Percentiles rank a stretch among this genome's conserved stretches.
phyloP scores from a whole-genome alignment of 768 basidiomycete species.

The Lyophyllum shimeji region DNA sequence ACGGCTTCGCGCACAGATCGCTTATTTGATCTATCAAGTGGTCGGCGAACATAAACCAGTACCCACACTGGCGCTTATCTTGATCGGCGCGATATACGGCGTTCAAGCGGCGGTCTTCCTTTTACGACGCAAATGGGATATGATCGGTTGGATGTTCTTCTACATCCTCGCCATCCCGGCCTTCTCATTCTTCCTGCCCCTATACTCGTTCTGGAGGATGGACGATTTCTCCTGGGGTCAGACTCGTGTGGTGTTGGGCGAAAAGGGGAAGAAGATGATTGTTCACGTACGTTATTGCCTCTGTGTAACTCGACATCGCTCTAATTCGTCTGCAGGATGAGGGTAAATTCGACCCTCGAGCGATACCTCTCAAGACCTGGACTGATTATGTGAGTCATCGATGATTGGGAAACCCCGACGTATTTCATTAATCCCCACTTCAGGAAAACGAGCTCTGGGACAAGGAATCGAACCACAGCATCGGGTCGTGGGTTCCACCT shows the following conservation, averaged over 20 bases:
- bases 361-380: slow-evolving; percentile 96
- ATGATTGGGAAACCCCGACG: neutral
- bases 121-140: slow-evolving; percentile 94
- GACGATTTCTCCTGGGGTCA: slow-evolving; percentile 97
- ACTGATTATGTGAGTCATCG: slow-evolving; percentile 75
- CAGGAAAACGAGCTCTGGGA: slow-evolving; percentile 98
- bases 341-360: slow-evolving; percentile 92
- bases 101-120: slow-evolving; percentile 91
- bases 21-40: slow-evolving; percentile 83
- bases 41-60: slow-evolving; percentile 64
- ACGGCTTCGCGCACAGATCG: slow-evolving; percentile 55
- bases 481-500: slow-evolving; percentile 90
- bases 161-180: slow-evolving; percentile 94
- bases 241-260: slow-evolving; percentile 90
- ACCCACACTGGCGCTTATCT: slow-evolving; percentile 80
- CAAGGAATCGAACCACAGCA: slow-evolving; percentile 94
- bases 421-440: neutral
- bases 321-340: slow-evolving; percentile 65
- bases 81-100: slow-evolving; percentile 95
- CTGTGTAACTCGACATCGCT: neutral
- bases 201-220: slow-evolving; percentile 98
- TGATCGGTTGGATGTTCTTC: slow-evolving; percentile 97
- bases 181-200: slow-evolving; percentile 90
- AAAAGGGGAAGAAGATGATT: slow-evolving; percentile 93
- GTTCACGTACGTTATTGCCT: slow-evolving; percentile 68